These are phyloP conservation scores for Talaromyces thailandensis DNA, from an alignment of 495 filamentous ascomycete species.

Conservation along the genomic window DNA sequence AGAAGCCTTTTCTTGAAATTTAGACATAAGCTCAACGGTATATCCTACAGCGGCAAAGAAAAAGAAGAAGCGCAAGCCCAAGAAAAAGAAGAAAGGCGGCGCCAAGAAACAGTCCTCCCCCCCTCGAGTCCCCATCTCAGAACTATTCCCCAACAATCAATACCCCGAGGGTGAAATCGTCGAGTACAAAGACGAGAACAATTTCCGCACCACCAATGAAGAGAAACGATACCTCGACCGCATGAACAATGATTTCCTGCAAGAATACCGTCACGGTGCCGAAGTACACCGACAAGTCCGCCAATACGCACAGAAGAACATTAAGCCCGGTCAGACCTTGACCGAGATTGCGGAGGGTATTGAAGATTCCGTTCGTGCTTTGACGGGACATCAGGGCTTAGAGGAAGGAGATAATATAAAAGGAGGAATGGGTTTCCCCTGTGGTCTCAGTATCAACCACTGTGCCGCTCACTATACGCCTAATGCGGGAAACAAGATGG, in stretches of 20 bases:
- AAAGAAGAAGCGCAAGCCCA: constrained; percentile 73
- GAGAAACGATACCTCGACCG: constrained; percentile 82
- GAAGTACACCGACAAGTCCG: constrained; percentile 86
- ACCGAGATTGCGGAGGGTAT: constrained; percentile 79
- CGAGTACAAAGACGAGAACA: constrained; percentile 67
- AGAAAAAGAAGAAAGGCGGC: constrained; percentile 59
- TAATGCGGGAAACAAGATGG: constrained; percentile 82
- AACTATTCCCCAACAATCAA: constrained; percentile 63
- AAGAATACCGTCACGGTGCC: constrained; percentile 78
- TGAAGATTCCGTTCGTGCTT: constrained; percentile 71
- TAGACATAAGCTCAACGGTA: neutral
- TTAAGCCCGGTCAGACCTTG: constrained; percentile 74
- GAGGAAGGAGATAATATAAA: constrained; percentile 69
- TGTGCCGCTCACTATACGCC: constrained; percentile 86
- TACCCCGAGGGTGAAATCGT: constrained; percentile 79
- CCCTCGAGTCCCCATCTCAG: constrained; percentile 64
- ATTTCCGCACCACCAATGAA: constrained; percentile 73
- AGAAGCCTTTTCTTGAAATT: neutral
- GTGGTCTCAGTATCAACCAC: constrained; percentile 78
- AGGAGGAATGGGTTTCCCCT: constrained; percentile 85
- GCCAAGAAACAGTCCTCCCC: constrained; percentile 69
- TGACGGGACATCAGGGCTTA: constrained; percentile 70
- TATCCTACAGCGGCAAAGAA: constrained; percentile 52
- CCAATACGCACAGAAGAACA: constrained; percentile 68
- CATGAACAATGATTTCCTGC: constrained; percentile 74